Evolutionary conservation across 305 asterid genomes (phyloP).

Genomic region (Striga hermonthica): DNA sequence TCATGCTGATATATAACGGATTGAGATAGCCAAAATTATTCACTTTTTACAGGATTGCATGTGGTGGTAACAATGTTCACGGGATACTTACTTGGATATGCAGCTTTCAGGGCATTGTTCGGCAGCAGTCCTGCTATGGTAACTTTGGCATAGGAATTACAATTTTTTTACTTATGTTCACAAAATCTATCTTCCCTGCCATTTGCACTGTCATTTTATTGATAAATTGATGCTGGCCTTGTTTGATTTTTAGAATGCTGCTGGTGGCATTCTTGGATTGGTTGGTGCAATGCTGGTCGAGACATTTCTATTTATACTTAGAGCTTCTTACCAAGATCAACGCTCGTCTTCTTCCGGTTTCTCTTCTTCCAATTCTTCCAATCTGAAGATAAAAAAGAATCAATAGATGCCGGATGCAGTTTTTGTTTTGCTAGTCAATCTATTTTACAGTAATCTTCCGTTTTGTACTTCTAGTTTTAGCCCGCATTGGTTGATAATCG

Average conservation of each 20-base stretch:
- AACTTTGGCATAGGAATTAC: conserved; percentile 15
- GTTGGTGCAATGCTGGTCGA: conserved; percentile 86
- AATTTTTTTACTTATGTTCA: background rate
- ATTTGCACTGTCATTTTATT: background rate
- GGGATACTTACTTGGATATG: conserved; percentile 81
- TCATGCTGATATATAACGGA: too few relatives aligned
- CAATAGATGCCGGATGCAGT: conserved; percentile 41
- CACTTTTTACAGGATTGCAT: conserved; percentile 65
- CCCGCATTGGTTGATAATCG: too few relatives aligned
- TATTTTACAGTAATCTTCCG: background rate
- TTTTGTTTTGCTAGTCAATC: background rate
- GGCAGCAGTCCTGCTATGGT: conserved; percentile 78
- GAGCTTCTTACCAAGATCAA: conserved; percentile 46
- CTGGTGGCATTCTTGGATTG: conserved; percentile 94
- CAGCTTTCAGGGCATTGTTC: conserved; percentile 87
- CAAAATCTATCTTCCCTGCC: background rate
- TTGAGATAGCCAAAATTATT: conserved; percentile 8
- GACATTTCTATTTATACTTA: conserved; percentile 72
- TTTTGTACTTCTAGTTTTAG: too few relatives aligned
- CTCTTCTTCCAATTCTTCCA: conserved; percentile 37
- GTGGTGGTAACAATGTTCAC: conserved; percentile 81
- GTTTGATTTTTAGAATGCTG: conserved; percentile 61
- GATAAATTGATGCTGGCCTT: conserved; percentile 9
- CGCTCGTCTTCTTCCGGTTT: conserved; percentile 33
- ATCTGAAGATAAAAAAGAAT: conserved; percentile 54